Evolutionary conservation across 1,284 basidiomycete genomes (phyloP).

Genomic region (Cystobasidiaceae sp.): DNA sequence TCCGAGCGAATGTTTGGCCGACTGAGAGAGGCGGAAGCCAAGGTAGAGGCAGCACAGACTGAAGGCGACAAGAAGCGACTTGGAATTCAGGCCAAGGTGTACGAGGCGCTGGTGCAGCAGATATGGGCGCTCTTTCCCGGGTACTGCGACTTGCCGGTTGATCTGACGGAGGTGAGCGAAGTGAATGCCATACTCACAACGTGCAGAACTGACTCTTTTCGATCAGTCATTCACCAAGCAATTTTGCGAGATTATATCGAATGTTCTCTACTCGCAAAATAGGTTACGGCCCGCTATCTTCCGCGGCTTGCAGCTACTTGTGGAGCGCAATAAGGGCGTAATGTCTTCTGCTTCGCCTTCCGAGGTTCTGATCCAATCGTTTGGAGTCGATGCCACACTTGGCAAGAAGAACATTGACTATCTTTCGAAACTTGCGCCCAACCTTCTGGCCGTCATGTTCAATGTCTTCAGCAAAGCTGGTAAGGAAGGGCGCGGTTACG

Average conservation of each 20-base stretch:
- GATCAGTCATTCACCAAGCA: slow-evolving; percentile 62
- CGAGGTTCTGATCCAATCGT: slow-evolving; percentile 52
- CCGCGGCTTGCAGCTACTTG: slow-evolving; percentile 70
- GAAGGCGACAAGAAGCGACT: slow-evolving; percentile 45
- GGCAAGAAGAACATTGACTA: slow-evolving; percentile 67
- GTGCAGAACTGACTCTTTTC: slow-evolving; percentile 19
- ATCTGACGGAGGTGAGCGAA: slow-evolving; percentile 54
- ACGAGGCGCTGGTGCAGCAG: slow-evolving; percentile 85
- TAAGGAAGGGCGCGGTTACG: slow-evolving; percentile 67
- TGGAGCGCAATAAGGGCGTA: slow-evolving; percentile 63
- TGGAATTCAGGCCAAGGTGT: slow-evolving; percentile 78
- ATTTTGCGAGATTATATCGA: slow-evolving; percentile 82
- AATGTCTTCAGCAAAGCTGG: slow-evolving; percentile 88
- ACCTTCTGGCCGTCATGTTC: slow-evolving; percentile 90
- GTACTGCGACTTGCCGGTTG: slow-evolving; percentile 72
- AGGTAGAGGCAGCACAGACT: slow-evolving; percentile 64
- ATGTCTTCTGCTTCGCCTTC: slow-evolving; percentile 50
- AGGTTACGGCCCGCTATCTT: slow-evolving; percentile 76
- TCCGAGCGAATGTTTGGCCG: slow-evolving; percentile 81
- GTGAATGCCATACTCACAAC: neutral
- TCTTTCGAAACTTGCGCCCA: slow-evolving; percentile 73
- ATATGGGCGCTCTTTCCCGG: slow-evolving; percentile 69
- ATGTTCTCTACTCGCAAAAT: slow-evolving; percentile 82
- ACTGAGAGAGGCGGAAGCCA: slow-evolving; percentile 59
- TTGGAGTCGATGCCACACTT: slow-evolving; percentile 55